Conservation (phyloP, 2,329 filamentous ascomycete genomes). For the Sporothrix mexicana region DNA sequence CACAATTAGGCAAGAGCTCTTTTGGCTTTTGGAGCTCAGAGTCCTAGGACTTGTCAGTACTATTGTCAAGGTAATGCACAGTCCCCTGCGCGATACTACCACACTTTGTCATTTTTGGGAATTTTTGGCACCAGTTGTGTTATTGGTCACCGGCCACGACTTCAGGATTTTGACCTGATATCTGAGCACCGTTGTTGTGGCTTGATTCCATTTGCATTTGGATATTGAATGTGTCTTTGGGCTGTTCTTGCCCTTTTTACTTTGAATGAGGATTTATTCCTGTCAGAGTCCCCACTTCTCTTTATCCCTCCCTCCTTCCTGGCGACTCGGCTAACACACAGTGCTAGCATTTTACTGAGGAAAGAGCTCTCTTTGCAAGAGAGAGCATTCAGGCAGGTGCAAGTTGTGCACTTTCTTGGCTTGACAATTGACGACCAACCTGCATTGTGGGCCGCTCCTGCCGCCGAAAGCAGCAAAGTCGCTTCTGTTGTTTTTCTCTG, state of each 20-base stretch:
- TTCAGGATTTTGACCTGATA: background rate
- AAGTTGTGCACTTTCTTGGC: conserved; percentile 2
- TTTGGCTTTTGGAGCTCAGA: background rate
- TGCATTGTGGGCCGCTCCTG: conserved; percentile 23
- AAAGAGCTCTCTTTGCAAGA: conserved; percentile 14
- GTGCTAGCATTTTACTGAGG: background rate
- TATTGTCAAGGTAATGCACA: conserved; percentile 14
- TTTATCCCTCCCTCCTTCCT: background rate
- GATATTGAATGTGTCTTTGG: background rate
- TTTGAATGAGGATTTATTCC: background rate
- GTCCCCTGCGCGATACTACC: conserved; percentile 16
- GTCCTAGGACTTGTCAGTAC: background rate
- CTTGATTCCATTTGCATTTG: background rate
- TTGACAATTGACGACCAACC: background rate
- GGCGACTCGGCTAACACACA: conserved; percentile 14
- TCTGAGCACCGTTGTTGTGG: background rate
- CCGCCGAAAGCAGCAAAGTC: conserved; percentile 31
- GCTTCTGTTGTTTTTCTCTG: background rate
- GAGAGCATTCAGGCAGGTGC: conserved; percentile 6
- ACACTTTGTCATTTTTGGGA: background rate
- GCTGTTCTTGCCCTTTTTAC: background rate
- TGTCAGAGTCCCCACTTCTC: conserved; percentile 4
- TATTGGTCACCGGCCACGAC: background rate
- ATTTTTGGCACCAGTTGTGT: background rate
- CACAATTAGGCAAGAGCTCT: conserved; percentile 14